A percentile compares a stretch with the other conserved stretches of the same genome.
phyloP scores from a whole-genome alignment of 257 asterid genomes.

The Solanum verrucosum region DNA sequence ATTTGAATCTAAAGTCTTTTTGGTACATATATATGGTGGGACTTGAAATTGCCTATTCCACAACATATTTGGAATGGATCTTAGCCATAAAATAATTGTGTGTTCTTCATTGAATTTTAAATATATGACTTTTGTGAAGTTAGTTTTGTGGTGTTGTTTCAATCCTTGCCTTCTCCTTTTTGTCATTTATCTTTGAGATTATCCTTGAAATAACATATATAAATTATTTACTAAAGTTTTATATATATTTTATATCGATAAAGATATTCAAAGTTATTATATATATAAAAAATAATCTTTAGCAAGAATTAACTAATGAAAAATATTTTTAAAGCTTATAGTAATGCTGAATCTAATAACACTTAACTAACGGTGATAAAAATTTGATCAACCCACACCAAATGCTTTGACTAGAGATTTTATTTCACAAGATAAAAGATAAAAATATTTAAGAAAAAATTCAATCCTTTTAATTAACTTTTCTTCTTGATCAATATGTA shows the following conservation, averaged over 20 bases:
- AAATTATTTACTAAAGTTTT: neutral
- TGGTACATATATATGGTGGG: neutral
- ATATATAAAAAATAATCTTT: too few relatives aligned
- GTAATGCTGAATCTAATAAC: too few relatives aligned
- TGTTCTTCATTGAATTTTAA: neutral
- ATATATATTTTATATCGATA: neutral
- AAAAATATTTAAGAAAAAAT: neutral
- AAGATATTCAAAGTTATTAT: neutral
- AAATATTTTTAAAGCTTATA: too few relatives aligned
- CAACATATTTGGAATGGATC: neutral
- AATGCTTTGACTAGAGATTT: neutral
- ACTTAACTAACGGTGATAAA: too few relatives aligned
- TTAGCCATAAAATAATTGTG: neutral
- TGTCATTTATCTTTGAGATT: neutral
- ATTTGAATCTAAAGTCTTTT: neutral
- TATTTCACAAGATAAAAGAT: neutral
- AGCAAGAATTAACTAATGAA: too few relatives aligned
- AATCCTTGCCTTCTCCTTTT: neutral
- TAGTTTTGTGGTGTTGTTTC: neutral
- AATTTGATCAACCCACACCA: rapidly evolving
- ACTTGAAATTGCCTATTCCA: neutral
- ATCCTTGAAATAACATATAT: neutral
- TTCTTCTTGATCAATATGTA: neutral
- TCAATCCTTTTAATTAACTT: neutral
- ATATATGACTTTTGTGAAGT: neutral